Percentiles rank a stretch among this genome's conserved stretches.
These are phyloP conservation scores for Xylariaceae sp. DNA, from an alignment of 2,329 filamentous ascomycete species.

Conservation along the genomic window DNA sequence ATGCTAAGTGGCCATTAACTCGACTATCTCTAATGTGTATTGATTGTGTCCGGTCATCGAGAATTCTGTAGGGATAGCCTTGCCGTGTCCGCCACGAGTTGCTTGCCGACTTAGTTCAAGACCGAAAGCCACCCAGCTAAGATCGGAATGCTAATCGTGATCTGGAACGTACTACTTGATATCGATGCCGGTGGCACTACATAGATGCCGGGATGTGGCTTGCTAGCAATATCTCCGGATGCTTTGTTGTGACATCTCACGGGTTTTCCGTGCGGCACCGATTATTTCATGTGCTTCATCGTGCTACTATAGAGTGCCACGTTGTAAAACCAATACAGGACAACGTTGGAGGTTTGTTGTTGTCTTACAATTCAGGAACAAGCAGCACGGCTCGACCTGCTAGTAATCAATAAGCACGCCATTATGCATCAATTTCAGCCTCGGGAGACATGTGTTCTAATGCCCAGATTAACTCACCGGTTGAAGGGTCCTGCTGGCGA, in stretches of 20 bases:
- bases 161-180: not conserved
- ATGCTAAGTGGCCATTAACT: conserved; percentile 12
- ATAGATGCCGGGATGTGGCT: conserved; percentile 7
- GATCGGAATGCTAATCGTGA: not conserved
- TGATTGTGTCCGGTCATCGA: not conserved
- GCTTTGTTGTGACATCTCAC: conserved; percentile 12
- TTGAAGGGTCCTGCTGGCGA: too few species aligned
- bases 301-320: conserved; percentile 24
- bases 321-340: conserved; percentile 24
- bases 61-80: conserved; percentile 3
- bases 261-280: not conserved
- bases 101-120: not conserved
- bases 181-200: too few species aligned
- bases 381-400: conserved; percentile 16
- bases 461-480: too few species aligned
- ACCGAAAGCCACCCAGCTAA: not conserved
- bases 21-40: conserved; percentile 17
- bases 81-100: conserved; percentile 11
- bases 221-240: conserved; percentile 14
- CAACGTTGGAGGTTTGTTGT: not conserved
- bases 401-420: too few species aligned
- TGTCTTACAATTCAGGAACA: conserved; percentile 1
- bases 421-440: too few species aligned
- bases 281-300: conserved; percentile 2
- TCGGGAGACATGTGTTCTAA: too few species aligned